Conservation (phyloP, 2,329 filamentous ascomycete species). For the Pseudofabraea citricarpa region DNA sequence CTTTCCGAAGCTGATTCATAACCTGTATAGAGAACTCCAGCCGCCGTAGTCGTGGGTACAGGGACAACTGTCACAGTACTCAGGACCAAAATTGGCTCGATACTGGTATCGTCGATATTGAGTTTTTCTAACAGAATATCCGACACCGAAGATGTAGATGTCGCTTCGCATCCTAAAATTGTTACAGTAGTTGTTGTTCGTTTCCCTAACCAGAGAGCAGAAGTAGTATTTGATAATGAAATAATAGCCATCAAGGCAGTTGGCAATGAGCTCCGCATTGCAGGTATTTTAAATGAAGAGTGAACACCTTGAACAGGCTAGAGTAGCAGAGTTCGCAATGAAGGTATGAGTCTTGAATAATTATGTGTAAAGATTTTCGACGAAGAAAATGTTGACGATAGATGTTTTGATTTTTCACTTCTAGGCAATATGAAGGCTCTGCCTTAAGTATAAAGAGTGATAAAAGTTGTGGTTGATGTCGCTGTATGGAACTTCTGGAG, state of each 20-base stretch:
- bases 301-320: neutral
- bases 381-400: neutral
- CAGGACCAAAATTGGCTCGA: slow-evolving; percentile 3
- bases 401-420: neutral
- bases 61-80: slow-evolving; percentile 12
- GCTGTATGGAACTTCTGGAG: neutral
- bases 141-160: neutral
- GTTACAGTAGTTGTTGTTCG: slow-evolving; percentile 5
- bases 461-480: neutral
- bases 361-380: neutral
- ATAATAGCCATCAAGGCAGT: slow-evolving; percentile 15
- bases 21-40: slow-evolving; percentile 7
- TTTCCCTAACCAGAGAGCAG: slow-evolving; percentile 7
- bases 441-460: slow-evolving; percentile 6
- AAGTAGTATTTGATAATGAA: slow-evolving; percentile 10
- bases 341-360: neutral
- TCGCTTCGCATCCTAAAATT: neutral
- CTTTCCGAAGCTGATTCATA: slow-evolving; percentile 6
- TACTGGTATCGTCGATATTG: neutral
- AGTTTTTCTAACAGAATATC: neutral
- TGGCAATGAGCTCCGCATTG: slow-evolving; percentile 1
- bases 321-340: no score
- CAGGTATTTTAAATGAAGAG: neutral
- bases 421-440: slow-evolving; percentile 5
- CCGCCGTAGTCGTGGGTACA: slow-evolving; percentile 6